A percentile compares a stretch with the other conserved stretches of the same genome.
phyloP scores from a whole-genome alignment of 345 rosid genomes.

The Sonneratia alba region DNA sequence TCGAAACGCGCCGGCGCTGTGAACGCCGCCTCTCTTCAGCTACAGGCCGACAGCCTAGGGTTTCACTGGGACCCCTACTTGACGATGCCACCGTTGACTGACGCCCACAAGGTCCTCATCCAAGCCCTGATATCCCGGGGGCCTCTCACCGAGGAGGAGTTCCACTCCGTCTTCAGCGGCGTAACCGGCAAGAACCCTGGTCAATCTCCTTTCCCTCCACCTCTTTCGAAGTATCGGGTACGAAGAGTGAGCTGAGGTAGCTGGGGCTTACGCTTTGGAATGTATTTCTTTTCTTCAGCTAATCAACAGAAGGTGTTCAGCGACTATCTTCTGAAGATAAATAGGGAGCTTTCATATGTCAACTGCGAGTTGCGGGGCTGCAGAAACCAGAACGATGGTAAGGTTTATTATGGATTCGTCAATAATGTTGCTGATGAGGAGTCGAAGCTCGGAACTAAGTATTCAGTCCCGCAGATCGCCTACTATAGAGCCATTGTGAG shows the following conservation, averaged over 20 bases:
- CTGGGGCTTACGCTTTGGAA: not conserved
- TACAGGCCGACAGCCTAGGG: not conserved
- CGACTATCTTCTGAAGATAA: constrained; percentile 65
- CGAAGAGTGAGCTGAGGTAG: not conserved
- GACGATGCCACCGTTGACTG: constrained; percentile 35
- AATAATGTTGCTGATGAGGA: constrained; percentile 79
- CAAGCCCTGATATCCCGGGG: constrained; percentile 82
- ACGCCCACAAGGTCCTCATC: constrained; percentile 75
- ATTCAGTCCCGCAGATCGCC: constrained; percentile 76
- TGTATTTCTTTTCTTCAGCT: constrained; percentile 24
- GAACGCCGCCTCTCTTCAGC: not conserved
- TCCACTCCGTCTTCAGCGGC: constrained; percentile 50
- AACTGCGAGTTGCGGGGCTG: constrained; percentile 78
- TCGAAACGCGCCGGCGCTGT: not conserved
- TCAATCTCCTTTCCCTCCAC: constrained; percentile 10
- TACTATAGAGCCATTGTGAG: constrained; percentile 77
- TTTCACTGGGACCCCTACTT: not conserved
- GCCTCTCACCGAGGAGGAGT: constrained; percentile 63
- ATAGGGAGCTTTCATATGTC: constrained; percentile 67
- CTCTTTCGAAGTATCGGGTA: not conserved
- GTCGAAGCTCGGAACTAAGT: constrained; percentile 79
- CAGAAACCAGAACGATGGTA: constrained; percentile 67
- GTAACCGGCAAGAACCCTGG: constrained; percentile 55
- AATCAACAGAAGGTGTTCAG: constrained; percentile 35
- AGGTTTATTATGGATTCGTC: constrained; percentile 68